phyloP scores from a whole-genome alignment of 2,329 filamentous ascomycete species.

The Ascomycota sp. region DNA sequence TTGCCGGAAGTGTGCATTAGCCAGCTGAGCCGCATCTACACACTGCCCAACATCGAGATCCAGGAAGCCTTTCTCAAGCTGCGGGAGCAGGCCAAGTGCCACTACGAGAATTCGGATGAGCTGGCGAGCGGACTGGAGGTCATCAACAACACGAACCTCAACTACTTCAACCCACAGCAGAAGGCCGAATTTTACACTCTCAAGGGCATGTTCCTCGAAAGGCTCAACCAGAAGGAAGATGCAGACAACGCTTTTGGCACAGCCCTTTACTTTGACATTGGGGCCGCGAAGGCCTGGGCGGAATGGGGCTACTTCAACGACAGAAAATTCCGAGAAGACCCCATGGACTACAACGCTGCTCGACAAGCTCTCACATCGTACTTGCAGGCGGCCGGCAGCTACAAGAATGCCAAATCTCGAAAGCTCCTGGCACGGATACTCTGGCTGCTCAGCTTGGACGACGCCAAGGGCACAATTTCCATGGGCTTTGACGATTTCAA shows the following conservation, averaged over 20 bases:
- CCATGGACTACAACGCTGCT: constrained; percentile 58
- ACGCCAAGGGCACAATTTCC: constrained; percentile 61
- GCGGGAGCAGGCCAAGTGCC: constrained; percentile 94
- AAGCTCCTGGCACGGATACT: constrained; percentile 84
- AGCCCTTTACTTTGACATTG: constrained; percentile 85
- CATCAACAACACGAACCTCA: constrained; percentile 98
- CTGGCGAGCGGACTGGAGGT: constrained; percentile 84
- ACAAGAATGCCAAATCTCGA: constrained; percentile 89
- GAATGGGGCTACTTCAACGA: constrained; percentile 99
- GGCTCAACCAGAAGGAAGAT: constrained; percentile 72
- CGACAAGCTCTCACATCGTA: constrained; percentile 90
- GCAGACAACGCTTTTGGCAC: constrained; percentile 87
- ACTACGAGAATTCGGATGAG: constrained; percentile 88
- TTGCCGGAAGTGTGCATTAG: constrained; percentile 93
- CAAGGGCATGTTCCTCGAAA: constrained; percentile 97
- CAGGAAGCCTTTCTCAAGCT: constrained; percentile 97
- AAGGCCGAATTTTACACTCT: constrained; percentile 98
- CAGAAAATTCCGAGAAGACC: constrained; percentile 80
- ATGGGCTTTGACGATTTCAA: constrained; percentile 88
- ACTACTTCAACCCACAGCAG: constrained; percentile 87
- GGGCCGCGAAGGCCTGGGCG: constrained; percentile 90
- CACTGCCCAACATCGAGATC: constrained; percentile 95
- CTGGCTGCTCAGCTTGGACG: constrained; percentile 87
- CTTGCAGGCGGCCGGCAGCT: constrained; percentile 81
- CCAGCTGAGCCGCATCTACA: constrained; percentile 94